Percentiles rank a stretch among this genome's conserved stretches.
Evolutionary conservation across 2,329 filamentous ascomycete species (phyloP).

Genomic region (Monilinia aucupariae): DNA sequence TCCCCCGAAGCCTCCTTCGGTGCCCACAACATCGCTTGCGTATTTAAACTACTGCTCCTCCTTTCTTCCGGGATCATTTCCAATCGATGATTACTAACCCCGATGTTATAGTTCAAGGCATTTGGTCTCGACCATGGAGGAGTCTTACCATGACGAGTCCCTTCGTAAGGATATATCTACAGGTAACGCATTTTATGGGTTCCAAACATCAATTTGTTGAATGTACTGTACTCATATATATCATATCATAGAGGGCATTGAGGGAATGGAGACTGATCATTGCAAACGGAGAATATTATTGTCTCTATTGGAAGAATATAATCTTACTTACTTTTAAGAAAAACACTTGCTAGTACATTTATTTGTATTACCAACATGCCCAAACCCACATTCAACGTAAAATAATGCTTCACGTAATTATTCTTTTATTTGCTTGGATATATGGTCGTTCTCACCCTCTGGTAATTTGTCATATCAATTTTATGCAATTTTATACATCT

Average conservation of each 20-base stretch:
- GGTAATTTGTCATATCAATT: no score
- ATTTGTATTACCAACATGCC: no score
- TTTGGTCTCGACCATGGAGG: constrained; percentile 45
- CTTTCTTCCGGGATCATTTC: background rate
- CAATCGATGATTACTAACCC: background rate
- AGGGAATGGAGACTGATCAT: background rate
- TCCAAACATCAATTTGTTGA: background rate
- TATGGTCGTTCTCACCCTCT: no score
- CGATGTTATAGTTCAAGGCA: constrained; percentile 43
- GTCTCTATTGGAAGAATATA: background rate
- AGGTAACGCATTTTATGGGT: background rate
- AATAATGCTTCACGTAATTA: no score
- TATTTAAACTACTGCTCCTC: background rate
- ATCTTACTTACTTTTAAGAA: no score
- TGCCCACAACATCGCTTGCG: background rate
- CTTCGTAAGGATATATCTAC: background rate
- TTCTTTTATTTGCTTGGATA: no score
- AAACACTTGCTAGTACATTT: no score
- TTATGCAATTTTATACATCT: no score
- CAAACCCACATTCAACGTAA: no score
- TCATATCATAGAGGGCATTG: background rate
- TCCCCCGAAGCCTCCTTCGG: background rate
- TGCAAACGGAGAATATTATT: background rate
- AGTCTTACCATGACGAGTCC: constrained; percentile 15
- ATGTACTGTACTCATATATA: no score